Conservation (phyloP, 2,329 filamentous ascomycete genomes). For the Aspergillus ustus region DNA sequence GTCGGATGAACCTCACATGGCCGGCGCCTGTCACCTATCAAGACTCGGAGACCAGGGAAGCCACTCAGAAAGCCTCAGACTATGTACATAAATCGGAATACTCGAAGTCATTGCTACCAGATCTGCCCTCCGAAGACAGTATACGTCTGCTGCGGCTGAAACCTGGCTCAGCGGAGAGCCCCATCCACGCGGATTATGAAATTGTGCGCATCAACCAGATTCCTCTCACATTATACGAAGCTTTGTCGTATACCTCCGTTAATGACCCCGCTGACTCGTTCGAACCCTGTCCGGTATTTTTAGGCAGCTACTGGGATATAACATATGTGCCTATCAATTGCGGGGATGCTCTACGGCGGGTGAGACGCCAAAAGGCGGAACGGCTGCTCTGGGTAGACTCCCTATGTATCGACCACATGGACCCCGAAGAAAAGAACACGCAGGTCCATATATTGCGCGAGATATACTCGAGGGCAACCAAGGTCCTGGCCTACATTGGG, state of each 20-base stretch:
- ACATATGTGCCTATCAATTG: background rate
- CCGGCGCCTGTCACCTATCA: background rate
- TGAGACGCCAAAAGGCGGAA: background rate
- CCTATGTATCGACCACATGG: background rate
- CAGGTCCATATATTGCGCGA: background rate
- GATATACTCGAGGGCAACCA: constrained; percentile 3
- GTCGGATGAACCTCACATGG: background rate
- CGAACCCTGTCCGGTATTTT: constrained; percentile 2
- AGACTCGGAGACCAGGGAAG: background rate
- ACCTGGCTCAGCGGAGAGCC: background rate
- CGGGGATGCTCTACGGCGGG: background rate
- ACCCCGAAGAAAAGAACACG: background rate
- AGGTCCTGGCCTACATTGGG: constrained; percentile 11
- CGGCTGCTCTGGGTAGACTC: constrained; percentile 10
- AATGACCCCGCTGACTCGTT: background rate
- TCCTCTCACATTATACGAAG: constrained; percentile 2
- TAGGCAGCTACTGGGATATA: constrained; percentile 12
- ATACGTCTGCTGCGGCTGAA: constrained; percentile 7
- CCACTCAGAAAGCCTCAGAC: too few species aligned
- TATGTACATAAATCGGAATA: background rate
- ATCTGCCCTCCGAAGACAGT: constrained; percentile 6
- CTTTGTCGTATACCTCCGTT: constrained; percentile 3
- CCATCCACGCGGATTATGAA: background rate
- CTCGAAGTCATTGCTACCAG: background rate
- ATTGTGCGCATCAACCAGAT: background rate